These are phyloP conservation scores for Nigrospora oryzae DNA, from an alignment of 2,329 filamentous ascomycete species.

Conservation along the genomic window DNA sequence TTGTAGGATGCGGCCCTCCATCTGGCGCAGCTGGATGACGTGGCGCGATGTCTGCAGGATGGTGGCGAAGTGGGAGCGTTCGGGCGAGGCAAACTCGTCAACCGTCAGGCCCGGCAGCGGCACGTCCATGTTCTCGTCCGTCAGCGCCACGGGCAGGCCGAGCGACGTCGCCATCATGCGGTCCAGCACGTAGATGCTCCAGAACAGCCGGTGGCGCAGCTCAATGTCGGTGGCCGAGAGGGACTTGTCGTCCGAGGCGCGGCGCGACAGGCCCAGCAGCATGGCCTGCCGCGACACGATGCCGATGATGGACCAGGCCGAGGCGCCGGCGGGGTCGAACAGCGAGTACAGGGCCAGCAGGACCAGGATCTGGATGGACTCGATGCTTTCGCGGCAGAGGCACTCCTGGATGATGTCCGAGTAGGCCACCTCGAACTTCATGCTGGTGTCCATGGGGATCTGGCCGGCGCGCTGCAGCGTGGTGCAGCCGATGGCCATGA, in stretches of 20 bases:
- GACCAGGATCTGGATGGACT: slow-evolving; percentile 31
- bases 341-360: slow-evolving; percentile 33
- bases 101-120: slow-evolving; percentile 33
- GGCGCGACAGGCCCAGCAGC: slow-evolving; percentile 25
- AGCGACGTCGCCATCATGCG: slow-evolving; percentile 34
- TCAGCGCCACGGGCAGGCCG: slow-evolving; percentile 29
- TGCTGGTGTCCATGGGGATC: slow-evolving; percentile 21
- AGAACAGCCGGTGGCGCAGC: slow-evolving; percentile 30
- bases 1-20: slow-evolving; percentile 31
- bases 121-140: slow-evolving; percentile 28
- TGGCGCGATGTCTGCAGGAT: slow-evolving; percentile 35
- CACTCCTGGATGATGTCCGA: slow-evolving; percentile 31
- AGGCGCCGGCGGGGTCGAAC: slow-evolving; percentile 30
- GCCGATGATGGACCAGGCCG: slow-evolving; percentile 29
- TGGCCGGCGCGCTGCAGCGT: slow-evolving; percentile 33
- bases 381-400: slow-evolving; percentile 22
- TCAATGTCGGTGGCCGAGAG: slow-evolving; percentile 15
- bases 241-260: slow-evolving; percentile 17
- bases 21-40: slow-evolving; percentile 32
- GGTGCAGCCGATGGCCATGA: slow-evolving; percentile 37
- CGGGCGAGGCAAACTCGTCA: slow-evolving; percentile 33
- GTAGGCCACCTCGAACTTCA: slow-evolving; percentile 27
- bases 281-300: slow-evolving; percentile 30
- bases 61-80: slow-evolving; percentile 26
- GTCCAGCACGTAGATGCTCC: slow-evolving; percentile 36